These are phyloP conservation scores for Porodaedalea pini DNA, from an alignment of 1,284 basidiomycete genomes.

Conservation along the genomic window DNA sequence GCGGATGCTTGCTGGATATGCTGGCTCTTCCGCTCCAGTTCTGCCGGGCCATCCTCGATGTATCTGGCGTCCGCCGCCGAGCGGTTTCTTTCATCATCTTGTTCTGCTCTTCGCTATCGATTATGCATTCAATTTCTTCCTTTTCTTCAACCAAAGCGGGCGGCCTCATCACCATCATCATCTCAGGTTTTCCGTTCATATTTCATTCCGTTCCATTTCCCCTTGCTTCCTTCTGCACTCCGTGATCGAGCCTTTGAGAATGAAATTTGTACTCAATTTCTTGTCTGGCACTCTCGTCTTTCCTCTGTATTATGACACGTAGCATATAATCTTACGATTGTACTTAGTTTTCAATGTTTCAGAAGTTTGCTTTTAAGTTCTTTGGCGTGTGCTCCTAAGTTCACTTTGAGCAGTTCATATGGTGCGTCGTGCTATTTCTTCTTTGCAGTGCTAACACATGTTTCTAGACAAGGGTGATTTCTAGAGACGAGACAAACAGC, in stretches of 20 bases:
- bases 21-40: neutral
- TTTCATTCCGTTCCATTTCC: too few relatives aligned
- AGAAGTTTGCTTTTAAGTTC: neutral
- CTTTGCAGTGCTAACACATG: too few relatives aligned
- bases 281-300: neutral
- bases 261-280: neutral
- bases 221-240: too few relatives aligned
- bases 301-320: conserved; percentile 10
- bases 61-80: neutral
- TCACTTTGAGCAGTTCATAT: neutral
- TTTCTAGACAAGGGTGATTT: too few relatives aligned
- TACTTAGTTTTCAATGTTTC: neutral
- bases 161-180: neutral
- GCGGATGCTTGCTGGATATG: neutral
- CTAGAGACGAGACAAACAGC: too few relatives aligned
- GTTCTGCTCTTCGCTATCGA: neutral
- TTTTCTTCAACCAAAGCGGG: neutral
- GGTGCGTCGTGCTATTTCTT: too few relatives aligned
- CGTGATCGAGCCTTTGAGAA: neutral
- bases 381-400: too few relatives aligned
- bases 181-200: too few relatives aligned
- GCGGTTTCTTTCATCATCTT: neutral
- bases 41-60: neutral
- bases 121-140: neutral
- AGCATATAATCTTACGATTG: conserved; percentile 3